These are phyloP conservation scores for Nemania bipapillata DNA, from an alignment of 2,329 filamentous ascomycete genomes.

Conservation along the genomic window DNA sequence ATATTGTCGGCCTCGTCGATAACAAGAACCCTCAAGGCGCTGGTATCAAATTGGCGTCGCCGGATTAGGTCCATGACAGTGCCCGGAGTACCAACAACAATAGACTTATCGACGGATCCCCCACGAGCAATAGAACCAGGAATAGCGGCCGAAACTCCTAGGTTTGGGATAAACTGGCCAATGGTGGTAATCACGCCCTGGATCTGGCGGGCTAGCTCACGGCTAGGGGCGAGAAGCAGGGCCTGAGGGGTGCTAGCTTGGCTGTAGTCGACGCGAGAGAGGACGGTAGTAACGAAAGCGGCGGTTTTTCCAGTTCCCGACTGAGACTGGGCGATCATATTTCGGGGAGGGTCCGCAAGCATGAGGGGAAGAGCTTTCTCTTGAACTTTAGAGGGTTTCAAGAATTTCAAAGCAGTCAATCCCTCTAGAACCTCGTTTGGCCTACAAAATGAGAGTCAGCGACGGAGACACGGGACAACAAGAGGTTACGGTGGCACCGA, in stretches of 20 bases:
- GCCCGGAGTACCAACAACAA: constrained; percentile 93
- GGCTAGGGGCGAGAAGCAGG: constrained; percentile 87
- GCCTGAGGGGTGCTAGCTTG: constrained; percentile 80
- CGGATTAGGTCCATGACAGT: constrained; percentile 90
- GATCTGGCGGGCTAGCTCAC: constrained; percentile 95
- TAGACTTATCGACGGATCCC: constrained; percentile 75
- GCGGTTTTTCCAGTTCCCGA: constrained; percentile 98
- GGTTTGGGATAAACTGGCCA: constrained; percentile 81
- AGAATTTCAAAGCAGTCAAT: constrained; percentile 83
- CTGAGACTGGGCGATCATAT: constrained; percentile 99
- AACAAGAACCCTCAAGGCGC: constrained; percentile 81
- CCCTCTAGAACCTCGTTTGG: constrained; percentile 71
- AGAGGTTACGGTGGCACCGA: constrained; percentile 59
- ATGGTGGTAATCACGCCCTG: constrained; percentile 84
- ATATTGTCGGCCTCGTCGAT: constrained; percentile 99
- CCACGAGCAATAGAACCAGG: constrained; percentile 78
- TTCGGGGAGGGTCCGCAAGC: constrained; percentile 83
- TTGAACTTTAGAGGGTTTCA: constrained; percentile 97
- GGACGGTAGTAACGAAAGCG: constrained; percentile 91
- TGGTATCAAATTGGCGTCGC: constrained; percentile 76
- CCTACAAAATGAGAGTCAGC: constrained; percentile 36
- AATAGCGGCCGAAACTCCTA: constrained; percentile 83
- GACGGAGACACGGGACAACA: background rate
- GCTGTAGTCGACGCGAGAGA: constrained; percentile 83
- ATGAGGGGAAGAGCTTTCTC: constrained; percentile 92